Base-by-base conservation (phyloP, 331 rosid species). In the Prunus yedoensis region DNA sequence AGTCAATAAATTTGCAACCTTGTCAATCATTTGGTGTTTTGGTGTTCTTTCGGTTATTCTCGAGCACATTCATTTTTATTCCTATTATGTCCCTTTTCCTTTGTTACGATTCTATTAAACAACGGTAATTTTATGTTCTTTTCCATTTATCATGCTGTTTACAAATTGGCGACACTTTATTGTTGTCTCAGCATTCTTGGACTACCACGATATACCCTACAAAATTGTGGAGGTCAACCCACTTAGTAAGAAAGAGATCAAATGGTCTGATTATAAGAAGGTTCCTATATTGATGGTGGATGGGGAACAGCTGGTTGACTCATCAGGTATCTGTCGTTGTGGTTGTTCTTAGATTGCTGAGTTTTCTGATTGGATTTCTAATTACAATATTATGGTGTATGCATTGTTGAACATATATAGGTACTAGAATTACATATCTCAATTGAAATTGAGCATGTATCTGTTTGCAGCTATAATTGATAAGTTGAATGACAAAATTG, bases 211-310 rank as follows among this genome's bases (percentile, higher is more conserved):
- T 77, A 81, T 95, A 83, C 97, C 96, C 2, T 95, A 95, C 89
- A 83, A 87, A 76, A 85, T 95, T 70, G 97, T 95, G 69, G 99
- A 95, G 87, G 97, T 95, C 71, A 95, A 95, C 76, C 99, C 99
- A 2, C 75, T 95, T 47, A 92, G 97, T 69, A 95, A 95, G 88
- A 95, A 95, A 68, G 99, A 95, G 87, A 95, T 95, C 75, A 89
- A 95, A 79, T 95, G 95, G 92, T 92, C 97, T 16, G 97, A 92
- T 28, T 95, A 95, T 79, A 78, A 89, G 93, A 95, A 95, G 88
- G 97, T 95, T 84, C 99, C 99, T 3, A 92, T 95, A 76, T 51
- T 95, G 86, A 70, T 88, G 90, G 92, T 95, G 64, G 97, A 95
- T 81, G 97, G 99, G 47, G 91, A 90, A 76, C 94, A 84, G 84